These are phyloP conservation scores for Rhodotorula sp. DNA, from an alignment of 1,284 basidiomycete species.

Conservation along the genomic window DNA sequence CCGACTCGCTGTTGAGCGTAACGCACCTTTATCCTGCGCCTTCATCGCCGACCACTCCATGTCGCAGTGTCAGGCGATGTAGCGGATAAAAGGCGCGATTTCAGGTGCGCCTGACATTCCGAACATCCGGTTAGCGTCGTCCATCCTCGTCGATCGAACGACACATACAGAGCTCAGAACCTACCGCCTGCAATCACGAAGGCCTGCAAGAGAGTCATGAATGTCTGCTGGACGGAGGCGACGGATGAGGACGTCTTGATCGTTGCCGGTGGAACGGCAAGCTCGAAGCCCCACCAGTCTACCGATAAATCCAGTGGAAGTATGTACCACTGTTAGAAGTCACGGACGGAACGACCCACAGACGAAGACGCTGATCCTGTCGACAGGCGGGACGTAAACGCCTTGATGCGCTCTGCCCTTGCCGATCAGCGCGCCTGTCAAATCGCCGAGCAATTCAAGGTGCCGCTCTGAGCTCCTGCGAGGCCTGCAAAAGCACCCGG, in stretches of 20 bases:
- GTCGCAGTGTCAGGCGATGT: conserved; percentile 40
- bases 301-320: not conserved
- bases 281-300: conserved; percentile 45
- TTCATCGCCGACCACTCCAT: conserved; percentile 42
- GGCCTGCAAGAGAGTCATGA: conserved; percentile 41
- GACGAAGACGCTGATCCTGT: conserved; percentile 28
- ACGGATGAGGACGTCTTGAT: conserved; percentile 25
- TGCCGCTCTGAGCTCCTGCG: conserved; percentile 26
- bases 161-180: not conserved
- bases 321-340: too few species aligned
- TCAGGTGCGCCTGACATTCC: conserved; percentile 35
- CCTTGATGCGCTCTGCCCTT: conserved; percentile 11
- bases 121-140: too few species aligned
- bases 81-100: conserved; percentile 39
- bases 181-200: conserved; percentile 35
- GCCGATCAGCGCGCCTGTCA: conserved; percentile 26
- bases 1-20: not conserved
- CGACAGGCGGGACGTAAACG: conserved; percentile 18
- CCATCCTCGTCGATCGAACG: too few species aligned
- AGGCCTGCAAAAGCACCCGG: conserved; percentile 12
- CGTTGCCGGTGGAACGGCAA: conserved; percentile 36
- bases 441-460: conserved; percentile 34
- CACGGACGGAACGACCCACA: conserved; percentile 26
- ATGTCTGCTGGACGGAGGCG: conserved; percentile 30
- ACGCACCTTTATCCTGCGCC: conserved; percentile 34